Percentiles rank a stretch among this genome's conserved stretches.
These are phyloP conservation scores for Trichoderma arundinaceum DNA, from an alignment of 2,329 filamentous ascomycete genomes.

Conservation along the genomic window DNA sequence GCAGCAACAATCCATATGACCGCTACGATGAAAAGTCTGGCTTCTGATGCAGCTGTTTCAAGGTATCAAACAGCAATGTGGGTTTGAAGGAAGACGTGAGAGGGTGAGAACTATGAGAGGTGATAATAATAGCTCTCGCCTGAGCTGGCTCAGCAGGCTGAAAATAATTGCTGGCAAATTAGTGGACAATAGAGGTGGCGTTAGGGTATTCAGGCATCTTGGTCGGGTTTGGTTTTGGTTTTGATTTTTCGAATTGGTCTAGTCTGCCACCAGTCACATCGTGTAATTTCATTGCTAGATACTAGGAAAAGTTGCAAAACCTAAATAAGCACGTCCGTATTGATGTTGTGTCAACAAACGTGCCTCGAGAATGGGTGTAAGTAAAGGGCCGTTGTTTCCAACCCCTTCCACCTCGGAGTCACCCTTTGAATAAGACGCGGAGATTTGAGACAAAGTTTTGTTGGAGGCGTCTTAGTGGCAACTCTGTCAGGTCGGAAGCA, in stretches of 20 bases:
- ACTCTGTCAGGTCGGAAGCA: background rate
- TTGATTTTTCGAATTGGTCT: constrained; percentile 5
- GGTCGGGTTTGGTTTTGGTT: background rate
- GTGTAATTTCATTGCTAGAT: background rate
- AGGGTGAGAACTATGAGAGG: background rate
- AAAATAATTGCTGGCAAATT: background rate
- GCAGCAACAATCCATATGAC: constrained; percentile 26
- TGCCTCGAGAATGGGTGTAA: background rate
- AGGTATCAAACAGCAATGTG: too few relatives aligned
- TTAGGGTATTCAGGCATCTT: constrained; percentile 16
- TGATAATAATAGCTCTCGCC: background rate
- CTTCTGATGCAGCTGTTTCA: background rate
- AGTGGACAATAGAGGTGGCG: constrained; percentile 14
- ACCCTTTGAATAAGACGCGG: background rate
- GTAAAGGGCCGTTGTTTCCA: background rate
- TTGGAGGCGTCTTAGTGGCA: constrained; percentile 11
- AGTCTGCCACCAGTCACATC: background rate
- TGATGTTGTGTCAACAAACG: background rate
- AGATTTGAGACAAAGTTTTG: background rate
- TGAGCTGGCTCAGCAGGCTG: constrained; percentile 19
- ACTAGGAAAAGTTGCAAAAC: background rate
- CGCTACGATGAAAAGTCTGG: constrained; percentile 20
- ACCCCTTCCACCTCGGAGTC: background rate
- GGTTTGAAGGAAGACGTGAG: background rate
- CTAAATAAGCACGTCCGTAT: constrained; percentile 10